A percentile compares a stretch with the other conserved stretches of the same genome.
These are phyloP conservation scores for Gnomoniopsis smithogilvyi DNA, from an alignment of 2,329 filamentous ascomycete species.

Conservation along the genomic window DNA sequence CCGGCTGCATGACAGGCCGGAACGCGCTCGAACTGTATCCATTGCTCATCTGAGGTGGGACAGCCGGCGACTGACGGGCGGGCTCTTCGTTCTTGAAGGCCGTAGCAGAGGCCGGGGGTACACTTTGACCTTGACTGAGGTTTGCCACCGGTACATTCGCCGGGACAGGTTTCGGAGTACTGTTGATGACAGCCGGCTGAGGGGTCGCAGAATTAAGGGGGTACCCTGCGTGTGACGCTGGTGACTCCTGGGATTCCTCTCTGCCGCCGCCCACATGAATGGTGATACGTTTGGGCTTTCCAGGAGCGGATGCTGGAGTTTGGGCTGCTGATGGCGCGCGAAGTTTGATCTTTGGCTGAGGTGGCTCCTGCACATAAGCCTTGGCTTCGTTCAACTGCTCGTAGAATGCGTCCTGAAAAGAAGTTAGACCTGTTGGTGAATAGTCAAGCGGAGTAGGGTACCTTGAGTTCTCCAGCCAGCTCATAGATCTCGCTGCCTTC, in stretches of 20 bases:
- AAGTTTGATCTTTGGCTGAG: slow-evolving; percentile 75
- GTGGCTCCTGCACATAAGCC: slow-evolving; percentile 67
- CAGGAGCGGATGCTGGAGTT: slow-evolving; percentile 36
- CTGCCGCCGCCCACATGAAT: slow-evolving; percentile 62
- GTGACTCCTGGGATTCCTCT: slow-evolving; percentile 51
- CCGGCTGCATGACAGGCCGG: slow-evolving; percentile 16
- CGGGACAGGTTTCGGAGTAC: slow-evolving; percentile 17
- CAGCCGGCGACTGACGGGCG: slow-evolving; percentile 29
- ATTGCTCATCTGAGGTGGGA: slow-evolving; percentile 27
- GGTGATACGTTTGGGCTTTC: slow-evolving; percentile 62
- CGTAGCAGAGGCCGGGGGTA: slow-evolving; percentile 44
- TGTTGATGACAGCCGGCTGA: slow-evolving; percentile 31
- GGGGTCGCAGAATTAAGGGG: slow-evolving; percentile 31
- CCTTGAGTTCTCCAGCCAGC: slow-evolving; percentile 76
- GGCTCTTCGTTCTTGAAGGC: slow-evolving; percentile 35
- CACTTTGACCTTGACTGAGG: slow-evolving; percentile 31
- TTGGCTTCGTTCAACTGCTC: slow-evolving; percentile 69
- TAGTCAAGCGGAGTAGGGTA: slow-evolving; percentile 30
- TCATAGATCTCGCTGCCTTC: slow-evolving; percentile 82
- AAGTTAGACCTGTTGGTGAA: slow-evolving; percentile 11
- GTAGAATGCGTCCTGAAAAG: slow-evolving; percentile 61
- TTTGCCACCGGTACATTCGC: slow-evolving; percentile 17
- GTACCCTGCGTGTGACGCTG: slow-evolving; percentile 37
- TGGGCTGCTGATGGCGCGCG: slow-evolving; percentile 54
- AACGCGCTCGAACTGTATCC: slow-evolving; percentile 17